Evolutionary conservation across 768 basidiomycete species (phyloP).

Genomic region (Tremella yokohamensis): DNA sequence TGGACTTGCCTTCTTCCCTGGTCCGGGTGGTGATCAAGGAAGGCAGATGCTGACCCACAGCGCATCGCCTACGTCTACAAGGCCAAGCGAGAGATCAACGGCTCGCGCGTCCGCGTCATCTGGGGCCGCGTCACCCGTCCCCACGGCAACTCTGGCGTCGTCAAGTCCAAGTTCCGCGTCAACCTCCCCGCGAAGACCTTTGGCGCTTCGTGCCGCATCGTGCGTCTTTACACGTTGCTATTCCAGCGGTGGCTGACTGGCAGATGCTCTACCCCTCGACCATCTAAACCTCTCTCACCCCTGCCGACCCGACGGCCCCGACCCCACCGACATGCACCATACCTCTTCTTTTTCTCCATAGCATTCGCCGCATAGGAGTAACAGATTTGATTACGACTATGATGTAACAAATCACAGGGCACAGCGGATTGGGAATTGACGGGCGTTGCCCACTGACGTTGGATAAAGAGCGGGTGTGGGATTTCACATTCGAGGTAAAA

Average conservation of each 20-base stretch:
- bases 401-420: slow-evolving; percentile 1
- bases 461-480: too few relatives aligned
- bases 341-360: background rate
- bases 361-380: background rate
- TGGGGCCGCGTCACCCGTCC: slow-evolving; percentile 95
- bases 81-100: slow-evolving; percentile 88
- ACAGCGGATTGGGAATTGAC: too few relatives aligned
- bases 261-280: slow-evolving; percentile 52
- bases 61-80: slow-evolving; percentile 97
- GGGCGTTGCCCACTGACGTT: too few relatives aligned
- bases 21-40: background rate
- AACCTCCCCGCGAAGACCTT: slow-evolving; percentile 95
- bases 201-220: slow-evolving; percentile 69
- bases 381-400: slow-evolving; percentile 3
- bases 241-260: background rate
- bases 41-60: slow-evolving; percentile 53
- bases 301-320: slow-evolving; percentile 6
- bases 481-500: too few relatives aligned
- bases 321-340: background rate
- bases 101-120: slow-evolving; percentile 94
- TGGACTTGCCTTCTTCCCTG: background rate
- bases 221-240: slow-evolving; percentile 24
- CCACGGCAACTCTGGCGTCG: slow-evolving; percentile 90
- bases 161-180: slow-evolving; percentile 91
- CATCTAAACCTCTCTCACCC: slow-evolving; percentile 40